These are phyloP conservation scores for Gracilaria domingensis DNA, from an alignment of 23 red algal genomes.

Conservation along the genomic window DNA sequence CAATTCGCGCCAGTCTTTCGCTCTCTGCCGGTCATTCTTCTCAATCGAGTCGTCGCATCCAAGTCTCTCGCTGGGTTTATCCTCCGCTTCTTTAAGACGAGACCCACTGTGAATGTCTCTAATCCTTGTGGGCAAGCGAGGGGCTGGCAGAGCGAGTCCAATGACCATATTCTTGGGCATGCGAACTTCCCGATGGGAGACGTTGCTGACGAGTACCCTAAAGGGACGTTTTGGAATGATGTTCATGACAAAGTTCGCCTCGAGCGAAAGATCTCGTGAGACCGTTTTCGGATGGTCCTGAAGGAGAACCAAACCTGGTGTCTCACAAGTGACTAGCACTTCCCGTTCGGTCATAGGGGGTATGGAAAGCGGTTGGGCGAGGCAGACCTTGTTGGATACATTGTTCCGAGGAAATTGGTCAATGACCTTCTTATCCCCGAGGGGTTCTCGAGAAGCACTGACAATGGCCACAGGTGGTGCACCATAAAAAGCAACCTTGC, in stretches of 20 bases:
- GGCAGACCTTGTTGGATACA: too few species aligned
- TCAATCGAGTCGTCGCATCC: background rate
- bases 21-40: background rate
- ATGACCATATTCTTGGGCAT: slow-evolving; percentile 7
- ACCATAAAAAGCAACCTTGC: too few species aligned
- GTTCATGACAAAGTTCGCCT: slow-evolving; percentile 19
- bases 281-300: slow-evolving; percentile 36
- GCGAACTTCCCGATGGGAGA: background rate
- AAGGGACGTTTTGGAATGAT: slow-evolving; percentile 15
- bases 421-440: too few species aligned
- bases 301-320: slow-evolving; percentile 13
- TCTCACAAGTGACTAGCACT: slow-evolving; percentile 16
- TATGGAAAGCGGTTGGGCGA: too few species aligned
- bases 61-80: background rate
- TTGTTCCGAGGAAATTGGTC: too few species aligned
- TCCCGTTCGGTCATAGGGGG: too few species aligned
- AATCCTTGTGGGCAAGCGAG: background rate
- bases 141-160: background rate
- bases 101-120: background rate
- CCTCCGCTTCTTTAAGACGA: background rate
- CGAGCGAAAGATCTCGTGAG: background rate
- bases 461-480: too few species aligned
- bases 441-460: too few species aligned
- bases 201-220: slow-evolving; percentile 2
- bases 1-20: background rate